Conservation (phyloP, 2,329 filamentous ascomycete genomes). For the Plectosphaerella sp. region DNA sequence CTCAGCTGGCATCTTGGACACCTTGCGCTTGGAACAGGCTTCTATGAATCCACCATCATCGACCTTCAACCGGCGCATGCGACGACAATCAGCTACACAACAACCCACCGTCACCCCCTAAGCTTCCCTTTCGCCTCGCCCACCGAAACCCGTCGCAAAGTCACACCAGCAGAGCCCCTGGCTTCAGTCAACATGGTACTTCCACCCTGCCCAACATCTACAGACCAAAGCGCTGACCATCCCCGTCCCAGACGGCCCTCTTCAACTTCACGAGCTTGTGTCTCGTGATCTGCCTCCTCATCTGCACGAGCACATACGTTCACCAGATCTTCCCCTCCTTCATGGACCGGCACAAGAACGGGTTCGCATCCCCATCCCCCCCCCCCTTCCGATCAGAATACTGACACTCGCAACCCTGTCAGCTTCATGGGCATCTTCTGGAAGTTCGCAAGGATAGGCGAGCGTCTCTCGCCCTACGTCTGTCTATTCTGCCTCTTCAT, state of each 20-base stretch:
- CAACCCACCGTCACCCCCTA: too few relatives aligned
- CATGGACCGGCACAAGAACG: slow-evolving; percentile 89
- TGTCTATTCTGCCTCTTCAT: slow-evolving; percentile 90
- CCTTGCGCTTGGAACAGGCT: background rate
- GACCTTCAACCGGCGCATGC: too few relatives aligned
- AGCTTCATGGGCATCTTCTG: slow-evolving; percentile 85
- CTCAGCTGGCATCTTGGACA: background rate
- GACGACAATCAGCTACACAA: too few relatives aligned
- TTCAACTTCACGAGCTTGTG: slow-evolving; percentile 99
- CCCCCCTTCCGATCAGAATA: slow-evolving; percentile 5
- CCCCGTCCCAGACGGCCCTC: slow-evolving; percentile 68
- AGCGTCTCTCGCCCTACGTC: slow-evolving; percentile 91
- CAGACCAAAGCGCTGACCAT: background rate
- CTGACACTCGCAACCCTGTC: slow-evolving; percentile 1
- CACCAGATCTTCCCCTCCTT: slow-evolving; percentile 86
- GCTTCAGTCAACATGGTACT: slow-evolving; percentile 15
- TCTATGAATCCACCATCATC: background rate
- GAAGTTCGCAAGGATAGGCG: slow-evolving; percentile 91
- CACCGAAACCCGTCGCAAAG: background rate
- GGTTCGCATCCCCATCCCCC: slow-evolving; percentile 48
- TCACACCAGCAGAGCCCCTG: slow-evolving; percentile 3
- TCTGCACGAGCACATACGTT: slow-evolving; percentile 92
- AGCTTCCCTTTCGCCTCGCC: background rate
- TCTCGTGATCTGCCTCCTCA: slow-evolving; percentile 87
- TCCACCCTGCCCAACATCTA: background rate